Conservation (phyloP, 306 rosid species). For the Fagus sylvatica region DNA sequence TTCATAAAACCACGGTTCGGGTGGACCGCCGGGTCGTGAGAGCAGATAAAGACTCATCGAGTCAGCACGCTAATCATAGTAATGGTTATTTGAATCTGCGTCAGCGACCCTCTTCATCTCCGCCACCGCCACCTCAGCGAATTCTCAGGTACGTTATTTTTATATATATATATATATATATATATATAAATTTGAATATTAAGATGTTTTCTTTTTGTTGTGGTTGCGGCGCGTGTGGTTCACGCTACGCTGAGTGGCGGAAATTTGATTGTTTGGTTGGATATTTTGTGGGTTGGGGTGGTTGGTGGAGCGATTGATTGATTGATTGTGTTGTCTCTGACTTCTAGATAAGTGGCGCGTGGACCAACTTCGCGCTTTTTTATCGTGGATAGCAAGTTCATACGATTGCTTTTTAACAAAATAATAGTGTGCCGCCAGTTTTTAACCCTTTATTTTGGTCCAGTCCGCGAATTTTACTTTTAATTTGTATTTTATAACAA, state of each 20-base stretch:
- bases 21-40: slow-evolving; percentile 78
- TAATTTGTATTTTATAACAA: too few relatives aligned
- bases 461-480: too few relatives aligned
- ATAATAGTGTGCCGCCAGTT: too few relatives aligned
- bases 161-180: too few relatives aligned
- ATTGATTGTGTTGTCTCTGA: neutral
- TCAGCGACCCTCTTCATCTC: slow-evolving; percentile 74
- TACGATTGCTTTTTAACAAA: too few relatives aligned
- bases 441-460: neutral
- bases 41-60: slow-evolving; percentile 61
- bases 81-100: slow-evolving; percentile 79
- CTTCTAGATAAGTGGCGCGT: slow-evolving; percentile 11
- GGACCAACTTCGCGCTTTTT: neutral
- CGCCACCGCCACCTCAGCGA: slow-evolving; percentile 65
- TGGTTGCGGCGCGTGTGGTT: neutral
- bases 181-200: too few relatives aligned
- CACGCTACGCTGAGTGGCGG: neutral
- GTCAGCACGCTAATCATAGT: slow-evolving; percentile 30
- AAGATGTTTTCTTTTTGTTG: neutral
- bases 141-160: slow-evolving; percentile 53
- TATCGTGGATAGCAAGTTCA: too few relatives aligned
- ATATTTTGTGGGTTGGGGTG: too few relatives aligned
- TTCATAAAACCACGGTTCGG: slow-evolving; percentile 67
- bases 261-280: neutral
- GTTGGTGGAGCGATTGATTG: neutral